Evolutionary conservation across 2,329 filamentous ascomycete species (phyloP).

Genomic region (Colletotrichum noveboracense): DNA sequence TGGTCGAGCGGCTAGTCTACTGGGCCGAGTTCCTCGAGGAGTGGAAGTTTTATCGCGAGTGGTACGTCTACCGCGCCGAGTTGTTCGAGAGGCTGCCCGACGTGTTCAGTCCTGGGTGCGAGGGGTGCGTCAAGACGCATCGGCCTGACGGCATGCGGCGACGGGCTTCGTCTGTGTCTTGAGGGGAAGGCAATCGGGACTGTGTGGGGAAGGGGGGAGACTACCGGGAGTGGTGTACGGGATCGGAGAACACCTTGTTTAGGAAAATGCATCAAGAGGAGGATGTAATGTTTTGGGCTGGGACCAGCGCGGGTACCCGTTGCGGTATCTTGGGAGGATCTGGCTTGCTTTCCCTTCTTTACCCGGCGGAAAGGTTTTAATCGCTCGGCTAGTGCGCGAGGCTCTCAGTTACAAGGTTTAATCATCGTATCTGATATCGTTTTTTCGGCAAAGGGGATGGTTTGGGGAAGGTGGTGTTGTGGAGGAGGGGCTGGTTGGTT

Average conservation of each 20-base stretch:
- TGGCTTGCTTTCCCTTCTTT: not conserved
- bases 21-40: slow-evolving; percentile 24
- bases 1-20: slow-evolving; percentile 24
- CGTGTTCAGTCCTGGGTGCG: slow-evolving; percentile 15
- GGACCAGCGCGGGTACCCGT: not conserved
- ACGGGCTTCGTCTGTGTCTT: slow-evolving; percentile 12
- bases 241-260: not conserved
- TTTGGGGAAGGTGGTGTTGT: not conserved
- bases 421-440: not conserved
- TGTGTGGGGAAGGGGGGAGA: not conserved
- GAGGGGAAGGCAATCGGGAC: not conserved
- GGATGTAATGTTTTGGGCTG: slow-evolving; percentile 1
- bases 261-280: not conserved
- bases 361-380: not conserved
- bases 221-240: not conserved
- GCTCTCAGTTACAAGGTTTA: not conserved
- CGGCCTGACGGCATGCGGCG: slow-evolving; percentile 11
- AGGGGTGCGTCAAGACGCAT: slow-evolving; percentile 15
- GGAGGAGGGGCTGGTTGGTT: not conserved
- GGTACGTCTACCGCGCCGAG: slow-evolving; percentile 21
- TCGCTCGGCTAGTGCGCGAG: not conserved
- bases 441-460: not conserved
- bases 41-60: slow-evolving; percentile 24
- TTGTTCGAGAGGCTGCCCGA: slow-evolving; percentile 18
- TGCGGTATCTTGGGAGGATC: not conserved